Evolutionary conservation across 129 eudicot species (phyloP).

Genomic region (Cynara cardunculus): DNA sequence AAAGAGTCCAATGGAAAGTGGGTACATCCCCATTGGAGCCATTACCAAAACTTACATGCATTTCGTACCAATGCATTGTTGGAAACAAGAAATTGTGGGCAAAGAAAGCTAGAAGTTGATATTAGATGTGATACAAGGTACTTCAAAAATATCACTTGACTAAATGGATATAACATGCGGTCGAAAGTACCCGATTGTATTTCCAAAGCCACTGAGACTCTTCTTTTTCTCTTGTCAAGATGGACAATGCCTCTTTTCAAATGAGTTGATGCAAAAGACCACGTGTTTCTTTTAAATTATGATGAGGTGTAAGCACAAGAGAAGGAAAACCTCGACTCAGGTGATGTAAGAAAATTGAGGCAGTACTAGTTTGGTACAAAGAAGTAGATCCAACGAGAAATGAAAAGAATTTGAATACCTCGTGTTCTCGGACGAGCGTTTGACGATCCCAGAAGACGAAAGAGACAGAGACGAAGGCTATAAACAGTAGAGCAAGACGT

Average conservation of each 20-base stretch:
- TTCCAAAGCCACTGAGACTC: neutral
- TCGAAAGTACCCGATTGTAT: too few species aligned
- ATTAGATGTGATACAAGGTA: neutral
- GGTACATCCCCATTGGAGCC: neutral
- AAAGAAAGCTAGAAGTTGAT: neutral
- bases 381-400: neutral
- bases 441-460: constrained; percentile 75
- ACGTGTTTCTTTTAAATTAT: neutral
- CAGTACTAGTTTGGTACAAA: neutral
- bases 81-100: neutral
- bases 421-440: constrained; percentile 60
- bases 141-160: too few species aligned
- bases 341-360: neutral
- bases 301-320: neutral
- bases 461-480: constrained; percentile 38
- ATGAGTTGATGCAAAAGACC: neutral
- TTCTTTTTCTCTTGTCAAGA: neutral
- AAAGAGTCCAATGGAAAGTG: too few species aligned
- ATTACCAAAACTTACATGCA: neutral
- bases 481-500: constrained; percentile 54
- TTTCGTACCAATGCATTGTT: neutral
- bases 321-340: neutral
- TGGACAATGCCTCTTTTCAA: neutral
- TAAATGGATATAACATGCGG: too few species aligned
- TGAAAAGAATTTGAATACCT: constrained; percentile 32